phyloP scores from a whole-genome alignment of 495 filamentous ascomycete genomes.

The Margaritispora aquatica region DNA sequence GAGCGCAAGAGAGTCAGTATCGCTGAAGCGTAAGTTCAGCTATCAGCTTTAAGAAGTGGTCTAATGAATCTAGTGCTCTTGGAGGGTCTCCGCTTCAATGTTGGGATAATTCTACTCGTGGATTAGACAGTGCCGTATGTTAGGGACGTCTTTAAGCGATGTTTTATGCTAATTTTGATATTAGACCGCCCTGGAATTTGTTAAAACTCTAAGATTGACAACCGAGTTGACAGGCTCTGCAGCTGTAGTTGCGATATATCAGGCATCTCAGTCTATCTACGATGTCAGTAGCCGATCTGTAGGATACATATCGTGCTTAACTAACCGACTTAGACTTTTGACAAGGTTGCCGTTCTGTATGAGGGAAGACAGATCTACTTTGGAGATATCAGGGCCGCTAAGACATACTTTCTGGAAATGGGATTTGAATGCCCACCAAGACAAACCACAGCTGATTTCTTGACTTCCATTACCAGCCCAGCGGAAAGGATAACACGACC shows the following conservation, averaged over 20 bases:
- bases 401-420: slow-evolving; percentile 64
- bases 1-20: slow-evolving; percentile 83
- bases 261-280: slow-evolving; percentile 71
- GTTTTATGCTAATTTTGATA: background rate
- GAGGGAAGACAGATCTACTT: slow-evolving; percentile 84
- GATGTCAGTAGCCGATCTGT: slow-evolving; percentile 33
- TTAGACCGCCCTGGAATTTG: slow-evolving; percentile 70
- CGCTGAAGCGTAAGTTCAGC: slow-evolving; percentile 49
- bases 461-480: slow-evolving; percentile 73
- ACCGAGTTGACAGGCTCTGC: slow-evolving; percentile 61
- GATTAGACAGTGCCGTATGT: slow-evolving; percentile 58
- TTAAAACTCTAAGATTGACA: slow-evolving; percentile 57
- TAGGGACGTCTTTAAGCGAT: background rate
- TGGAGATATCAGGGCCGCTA: slow-evolving; percentile 54
- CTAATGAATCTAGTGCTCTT: slow-evolving; percentile 32
- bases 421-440: slow-evolving; percentile 69
- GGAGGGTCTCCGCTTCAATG: slow-evolving; percentile 65
- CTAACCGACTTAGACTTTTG: slow-evolving; percentile 42
- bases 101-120: slow-evolving; percentile 83
- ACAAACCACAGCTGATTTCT: slow-evolving; percentile 72
- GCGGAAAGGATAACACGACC: slow-evolving; percentile 55
- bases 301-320: background rate
- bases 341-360: slow-evolving; percentile 73
- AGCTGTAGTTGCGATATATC: slow-evolving; percentile 76
- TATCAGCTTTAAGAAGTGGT: slow-evolving; percentile 15